These are phyloP conservation scores for Phanerochaete carnosa DNA, from an alignment of 768 basidiomycete genomes.

Conservation along the genomic window DNA sequence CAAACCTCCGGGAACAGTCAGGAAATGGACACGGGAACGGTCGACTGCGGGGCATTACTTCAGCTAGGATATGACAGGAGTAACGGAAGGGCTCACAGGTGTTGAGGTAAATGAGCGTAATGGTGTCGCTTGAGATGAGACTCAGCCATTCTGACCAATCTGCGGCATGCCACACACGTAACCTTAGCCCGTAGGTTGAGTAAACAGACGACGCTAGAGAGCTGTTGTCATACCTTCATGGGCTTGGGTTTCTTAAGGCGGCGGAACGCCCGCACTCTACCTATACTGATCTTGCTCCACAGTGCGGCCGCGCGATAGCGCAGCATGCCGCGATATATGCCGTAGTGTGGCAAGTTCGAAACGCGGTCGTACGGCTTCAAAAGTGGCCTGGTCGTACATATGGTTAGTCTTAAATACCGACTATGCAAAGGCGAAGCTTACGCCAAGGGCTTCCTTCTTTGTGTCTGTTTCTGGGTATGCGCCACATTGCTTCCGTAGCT, in stretches of 20 bases:
- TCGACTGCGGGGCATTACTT: neutral
- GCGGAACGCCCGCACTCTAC: neutral
- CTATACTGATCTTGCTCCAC: neutral
- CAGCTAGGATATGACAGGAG: neutral
- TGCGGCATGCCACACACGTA: neutral
- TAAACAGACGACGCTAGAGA: too few species aligned
- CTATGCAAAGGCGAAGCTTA: too few species aligned
- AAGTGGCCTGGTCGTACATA: too few species aligned
- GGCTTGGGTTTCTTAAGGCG: neutral
- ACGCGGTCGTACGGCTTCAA: neutral
- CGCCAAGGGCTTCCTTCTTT: too few species aligned
- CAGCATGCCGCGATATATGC: neutral
- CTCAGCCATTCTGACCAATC: neutral
- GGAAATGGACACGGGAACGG: neutral
- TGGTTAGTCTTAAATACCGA: too few species aligned
- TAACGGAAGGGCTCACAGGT: neutral
- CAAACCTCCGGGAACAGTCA: neutral
- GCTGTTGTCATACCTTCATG: neutral
- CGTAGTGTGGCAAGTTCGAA: neutral
- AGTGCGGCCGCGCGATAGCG: neutral
- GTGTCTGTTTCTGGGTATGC: too few species aligned
- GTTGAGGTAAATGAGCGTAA: neutral
- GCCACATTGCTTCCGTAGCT: too few species aligned
- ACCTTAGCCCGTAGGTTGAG: too few species aligned
- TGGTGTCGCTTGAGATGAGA: neutral